Conservation (phyloP, 2,329 filamentous ascomycete genomes). For the Scedosporium aurantiacum region DNA sequence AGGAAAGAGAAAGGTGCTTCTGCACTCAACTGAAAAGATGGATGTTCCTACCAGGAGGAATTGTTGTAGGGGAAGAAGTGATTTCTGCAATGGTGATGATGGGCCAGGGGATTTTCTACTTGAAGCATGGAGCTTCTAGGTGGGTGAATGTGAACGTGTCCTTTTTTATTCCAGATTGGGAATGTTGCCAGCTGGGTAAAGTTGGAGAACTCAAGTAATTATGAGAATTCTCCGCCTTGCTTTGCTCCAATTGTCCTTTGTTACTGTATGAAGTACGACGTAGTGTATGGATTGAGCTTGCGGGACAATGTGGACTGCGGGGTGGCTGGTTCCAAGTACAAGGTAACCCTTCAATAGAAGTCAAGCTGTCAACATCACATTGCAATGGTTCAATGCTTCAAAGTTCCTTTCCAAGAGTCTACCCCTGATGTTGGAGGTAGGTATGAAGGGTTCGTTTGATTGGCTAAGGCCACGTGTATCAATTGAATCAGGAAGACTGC, state of each 20-base stretch:
- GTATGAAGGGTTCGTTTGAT: neutral
- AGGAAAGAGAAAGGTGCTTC: neutral
- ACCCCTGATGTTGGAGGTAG: neutral
- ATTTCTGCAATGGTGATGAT: neutral
- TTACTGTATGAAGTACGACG: no score
- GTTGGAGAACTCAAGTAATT: neutral
- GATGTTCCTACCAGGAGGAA: neutral
- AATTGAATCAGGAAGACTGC: neutral
- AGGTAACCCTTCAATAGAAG: neutral
- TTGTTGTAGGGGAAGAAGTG: neutral
- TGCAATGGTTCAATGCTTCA: no score
- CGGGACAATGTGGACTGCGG: neutral
- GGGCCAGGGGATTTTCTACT: conserved; percentile 2
- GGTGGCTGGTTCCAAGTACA: neutral
- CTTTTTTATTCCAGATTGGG: neutral
- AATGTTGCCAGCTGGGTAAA: conserved; percentile 6
- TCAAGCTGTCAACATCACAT: neutral
- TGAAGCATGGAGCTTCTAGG: neutral
- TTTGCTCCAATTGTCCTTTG: neutral
- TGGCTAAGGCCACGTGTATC: neutral
- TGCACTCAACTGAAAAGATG: neutral
- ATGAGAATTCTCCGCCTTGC: conserved; percentile 5
- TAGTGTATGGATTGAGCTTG: no score
- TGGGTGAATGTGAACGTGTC: conserved; percentile 5
- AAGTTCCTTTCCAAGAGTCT: neutral